Evolutionary conservation across 495 filamentous ascomycete genomes (phyloP), one percentile per base, ranked within the genome.

Genomic region (Aspergillus bridgeri): DNA sequence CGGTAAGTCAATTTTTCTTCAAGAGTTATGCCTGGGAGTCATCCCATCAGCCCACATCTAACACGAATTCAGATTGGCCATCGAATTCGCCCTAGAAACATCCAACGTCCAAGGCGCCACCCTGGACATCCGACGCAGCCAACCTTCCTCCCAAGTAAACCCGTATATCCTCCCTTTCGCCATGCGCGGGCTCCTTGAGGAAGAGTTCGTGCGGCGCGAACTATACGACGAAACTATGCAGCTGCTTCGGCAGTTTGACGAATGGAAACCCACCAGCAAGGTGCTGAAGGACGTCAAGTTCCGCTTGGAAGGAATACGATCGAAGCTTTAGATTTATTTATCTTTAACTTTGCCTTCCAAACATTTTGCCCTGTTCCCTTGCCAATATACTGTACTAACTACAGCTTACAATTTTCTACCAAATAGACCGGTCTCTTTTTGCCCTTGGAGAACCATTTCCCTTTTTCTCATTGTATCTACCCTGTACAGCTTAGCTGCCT

Each of bases 251-350:
- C 87, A 96, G 65, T 98, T 97, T 71, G 92, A 98, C 68, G 85
- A 90, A 46, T 98, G 94, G 94, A 91, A 88, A 67, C 94, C 94
- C 7, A 78, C 79, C 0, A 94, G 81, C 9, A 98, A 98, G 75
- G 88, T 87, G 29, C 74, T 98, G 54, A 96, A 91, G 71, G 94
- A 98, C 77, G 94, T 98, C 33, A 96, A 94, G 68, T 98, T 95
- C 69, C 81, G 94, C 61, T 75, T 98, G 43, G 94, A 98, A 78
- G 92, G 89, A 7, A 92, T 98, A 47, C 79, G 90, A 61, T 92
- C 88, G 6, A 95, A 91, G 70, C 75, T 94, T 27, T 96, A 70
- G 58, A 47, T 47, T 17, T 2, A 20, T 20, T 20, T 8, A 17
- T 45, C 42, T 17, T 45, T n/a, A n/a, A n/a, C 9, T 15, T 45